Percentiles rank a stretch among this genome's conserved stretches.
Evolutionary conservation across 2,329 filamentous ascomycete genomes (phyloP).

Genomic region (Aaosphaeria arxii): DNA sequence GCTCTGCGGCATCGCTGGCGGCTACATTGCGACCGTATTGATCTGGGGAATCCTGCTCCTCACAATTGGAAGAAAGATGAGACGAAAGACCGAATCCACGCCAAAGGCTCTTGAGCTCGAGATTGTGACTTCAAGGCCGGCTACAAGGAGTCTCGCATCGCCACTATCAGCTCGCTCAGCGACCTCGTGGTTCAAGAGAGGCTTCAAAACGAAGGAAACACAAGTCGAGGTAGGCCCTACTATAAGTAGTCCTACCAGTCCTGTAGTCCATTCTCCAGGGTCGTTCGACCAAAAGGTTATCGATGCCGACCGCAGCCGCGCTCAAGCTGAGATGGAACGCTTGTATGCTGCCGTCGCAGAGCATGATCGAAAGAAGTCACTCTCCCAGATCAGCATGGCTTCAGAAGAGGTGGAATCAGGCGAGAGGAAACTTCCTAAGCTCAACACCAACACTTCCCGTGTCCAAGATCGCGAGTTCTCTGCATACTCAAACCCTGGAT

Average conservation of each 20-base stretch:
- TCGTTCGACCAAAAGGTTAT: slow-evolving; percentile 77
- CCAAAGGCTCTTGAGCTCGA: slow-evolving; percentile 54
- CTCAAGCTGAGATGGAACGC: slow-evolving; percentile 80
- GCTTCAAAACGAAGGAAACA: slow-evolving; percentile 23
- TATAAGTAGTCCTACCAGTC: slow-evolving; percentile 24
- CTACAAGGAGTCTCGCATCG: slow-evolving; percentile 29
- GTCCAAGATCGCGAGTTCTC: slow-evolving; percentile 6
- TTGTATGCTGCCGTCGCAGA: slow-evolving; percentile 92
- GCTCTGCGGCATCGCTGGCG: slow-evolving; percentile 77
- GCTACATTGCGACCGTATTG: slow-evolving; percentile 76
- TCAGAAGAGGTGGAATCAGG: slow-evolving; percentile 9
- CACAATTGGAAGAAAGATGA: slow-evolving; percentile 44
- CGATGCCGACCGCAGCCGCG: slow-evolving; percentile 68
- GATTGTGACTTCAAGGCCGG: slow-evolving; percentile 49
- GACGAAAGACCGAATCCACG: slow-evolving; percentile 49
- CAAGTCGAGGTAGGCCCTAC: slow-evolving; percentile 22
- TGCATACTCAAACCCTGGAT: slow-evolving; percentile 30
- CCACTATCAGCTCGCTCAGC: slow-evolving; percentile 30
- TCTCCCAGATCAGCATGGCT: slow-evolving; percentile 22
- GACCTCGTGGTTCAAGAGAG: slow-evolving; percentile 31
- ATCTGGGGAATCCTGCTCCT: slow-evolving; percentile 64
- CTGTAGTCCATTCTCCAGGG: slow-evolving; percentile 56
- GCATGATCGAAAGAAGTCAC: slow-evolving; percentile 62
- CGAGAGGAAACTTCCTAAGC: slow-evolving; percentile 21
- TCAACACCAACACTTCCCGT: slow-evolving; percentile 19